Base-by-base conservation (phyloP, 257 asterid species). In the Mitragyna speciosa region DNA sequence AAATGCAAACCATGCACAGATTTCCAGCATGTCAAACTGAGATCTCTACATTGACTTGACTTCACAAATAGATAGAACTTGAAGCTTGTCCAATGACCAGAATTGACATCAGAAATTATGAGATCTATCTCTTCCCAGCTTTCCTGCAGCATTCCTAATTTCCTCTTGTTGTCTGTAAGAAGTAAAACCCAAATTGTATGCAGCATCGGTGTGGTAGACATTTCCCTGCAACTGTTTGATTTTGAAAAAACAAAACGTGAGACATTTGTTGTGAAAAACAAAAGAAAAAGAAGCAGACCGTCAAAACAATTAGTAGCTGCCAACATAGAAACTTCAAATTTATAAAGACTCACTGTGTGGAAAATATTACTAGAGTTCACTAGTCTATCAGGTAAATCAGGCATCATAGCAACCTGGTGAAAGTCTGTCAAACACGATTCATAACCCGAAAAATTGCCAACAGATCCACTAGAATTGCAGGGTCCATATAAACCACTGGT, bases 51-150 rank as follows among this genome's bases (percentile, higher is more conserved):
- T 47, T 63, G 75, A 83, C 80, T 81, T 82, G 87, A 87, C 79
- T 79, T 87, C 82, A 83, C 81, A 86, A 73, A 69, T 72, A 83
- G 74, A 73, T 54, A 76, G 63, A 83, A 86, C 56, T 79, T 78
- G 82, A 77, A 82, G 84, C 83, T 79, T 78, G 84, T 82, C 88
- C 88, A 83, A 75, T 76, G 73, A 81, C 82, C 84, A 83, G 83
- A 82, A 80, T 81, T 85, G 83, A 87, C 89, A 88, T 89, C 93
- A 88, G 82, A 82, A 43, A 64, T 77, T 36, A 67, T 66, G 72
- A 73, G 82, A 78, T 77, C 85, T 82, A 73, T 82, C 85, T 77
- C 85, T 82, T 82, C 65, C 79, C 65, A 14, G 79, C 36, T 59
- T 54, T 63, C 49, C 65, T 2, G 45, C 66, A 54, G 66, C 66